Evolutionary conservation across 2,329 filamentous ascomycete species (phyloP).

Genomic region (Alternaria burnsii): DNA sequence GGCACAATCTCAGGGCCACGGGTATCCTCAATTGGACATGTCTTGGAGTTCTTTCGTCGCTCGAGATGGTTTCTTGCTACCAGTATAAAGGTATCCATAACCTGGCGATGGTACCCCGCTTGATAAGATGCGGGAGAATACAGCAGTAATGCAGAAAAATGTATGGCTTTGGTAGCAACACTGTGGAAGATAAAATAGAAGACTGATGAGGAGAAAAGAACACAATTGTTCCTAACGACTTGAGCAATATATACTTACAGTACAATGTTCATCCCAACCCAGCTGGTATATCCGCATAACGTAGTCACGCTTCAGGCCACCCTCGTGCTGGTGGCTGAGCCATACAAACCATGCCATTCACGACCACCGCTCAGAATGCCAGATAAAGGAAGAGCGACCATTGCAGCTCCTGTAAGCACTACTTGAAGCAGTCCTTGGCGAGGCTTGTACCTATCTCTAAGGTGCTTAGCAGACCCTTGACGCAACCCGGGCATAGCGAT

Average conservation of each 20-base stretch:
- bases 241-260: background rate
- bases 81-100: slow-evolving; percentile 3
- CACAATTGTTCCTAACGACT: background rate
- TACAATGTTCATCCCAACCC: background rate
- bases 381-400: background rate
- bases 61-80: slow-evolving; percentile 4
- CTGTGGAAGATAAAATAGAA: background rate
- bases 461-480: background rate
- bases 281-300: background rate
- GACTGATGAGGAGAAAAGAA: background rate
- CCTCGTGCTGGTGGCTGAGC: background rate
- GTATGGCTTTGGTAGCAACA: background rate
- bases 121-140: background rate
- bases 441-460: background rate
- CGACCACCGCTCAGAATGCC: slow-evolving; percentile 6
- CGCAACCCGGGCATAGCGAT: background rate
- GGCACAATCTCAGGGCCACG: slow-evolving; percentile 27
- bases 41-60: background rate
- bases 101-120: background rate
- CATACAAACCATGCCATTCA: background rate
- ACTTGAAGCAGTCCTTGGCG: background rate
- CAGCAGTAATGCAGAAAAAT: background rate
- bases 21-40: slow-evolving; percentile 26
- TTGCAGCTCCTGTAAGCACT: slow-evolving; percentile 2
- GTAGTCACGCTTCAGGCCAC: background rate